Percentiles rank a stretch among this genome's conserved stretches.
Evolutionary conservation across 106 monocot species (phyloP).

Genomic region (Apostasia ramifera): DNA sequence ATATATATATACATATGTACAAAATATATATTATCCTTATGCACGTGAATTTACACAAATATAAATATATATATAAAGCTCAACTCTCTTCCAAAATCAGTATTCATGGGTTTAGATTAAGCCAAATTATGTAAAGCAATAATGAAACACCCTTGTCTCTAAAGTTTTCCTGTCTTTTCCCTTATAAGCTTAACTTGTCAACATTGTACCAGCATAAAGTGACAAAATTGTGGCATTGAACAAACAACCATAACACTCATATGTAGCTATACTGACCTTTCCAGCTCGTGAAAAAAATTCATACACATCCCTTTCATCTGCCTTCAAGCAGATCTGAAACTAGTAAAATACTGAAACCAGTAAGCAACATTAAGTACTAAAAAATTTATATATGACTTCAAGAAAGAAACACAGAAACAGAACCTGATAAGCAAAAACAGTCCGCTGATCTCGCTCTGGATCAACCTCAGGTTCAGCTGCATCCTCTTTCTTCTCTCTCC

Average conservation of each 20-base stretch:
- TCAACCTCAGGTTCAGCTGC: constrained; percentile 63
- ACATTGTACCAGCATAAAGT: too few species aligned
- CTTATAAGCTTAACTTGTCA: too few species aligned
- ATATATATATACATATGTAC: background rate
- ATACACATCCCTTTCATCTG: constrained; percentile 94
- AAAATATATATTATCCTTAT: background rate
- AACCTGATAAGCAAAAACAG: constrained; percentile 97
- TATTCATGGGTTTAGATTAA: too few species aligned
- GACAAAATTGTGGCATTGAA: background rate
- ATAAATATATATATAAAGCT: background rate
- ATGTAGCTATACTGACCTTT: constrained; percentile 48
- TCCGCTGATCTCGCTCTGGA: constrained; percentile 93
- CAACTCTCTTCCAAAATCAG: too few species aligned
- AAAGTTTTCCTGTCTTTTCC: too few species aligned
- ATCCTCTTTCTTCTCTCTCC: constrained; percentile 68
- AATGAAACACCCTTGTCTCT: too few species aligned
- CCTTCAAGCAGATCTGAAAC: constrained; percentile 74
- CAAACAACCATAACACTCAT: background rate
- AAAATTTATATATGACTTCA: background rate
- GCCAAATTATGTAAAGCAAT: too few species aligned
- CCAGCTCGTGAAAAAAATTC: constrained; percentile 96
- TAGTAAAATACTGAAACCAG: background rate
- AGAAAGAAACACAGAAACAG: background rate
- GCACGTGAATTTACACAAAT: background rate
- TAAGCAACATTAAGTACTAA: background rate